A percentile compares a stretch with the other conserved stretches of the same genome.
These are phyloP conservation scores for Trichoderma polysporum DNA, from an alignment of 2,329 filamentous ascomycete species.

Conservation along the genomic window DNA sequence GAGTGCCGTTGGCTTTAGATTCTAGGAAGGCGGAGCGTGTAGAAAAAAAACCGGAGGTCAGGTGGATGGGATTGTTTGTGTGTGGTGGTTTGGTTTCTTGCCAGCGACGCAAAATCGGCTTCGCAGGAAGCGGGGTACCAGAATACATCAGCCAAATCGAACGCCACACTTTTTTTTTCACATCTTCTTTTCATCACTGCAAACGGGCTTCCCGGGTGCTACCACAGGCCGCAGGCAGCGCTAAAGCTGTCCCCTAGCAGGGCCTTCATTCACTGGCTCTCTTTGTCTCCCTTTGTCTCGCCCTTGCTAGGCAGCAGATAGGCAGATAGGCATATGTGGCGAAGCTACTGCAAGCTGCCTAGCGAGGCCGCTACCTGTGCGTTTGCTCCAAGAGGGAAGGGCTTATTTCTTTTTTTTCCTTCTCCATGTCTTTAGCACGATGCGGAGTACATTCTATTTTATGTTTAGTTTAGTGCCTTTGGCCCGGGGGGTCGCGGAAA, in stretches of 20 bases:
- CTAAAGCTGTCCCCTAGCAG: neutral
- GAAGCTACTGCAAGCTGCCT: conserved; percentile 16
- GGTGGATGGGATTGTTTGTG: conserved; percentile 6
- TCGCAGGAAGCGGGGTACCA: conserved; percentile 22
- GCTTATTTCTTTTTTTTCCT: neutral
- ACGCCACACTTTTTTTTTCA: conserved; percentile 20
- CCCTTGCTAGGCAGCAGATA: neutral
- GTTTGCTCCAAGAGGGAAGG: neutral
- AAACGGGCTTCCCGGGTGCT: conserved; percentile 8
- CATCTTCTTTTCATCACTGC: neutral
- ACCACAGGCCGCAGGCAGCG: neutral
- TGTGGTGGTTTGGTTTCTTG: conserved; percentile 21
- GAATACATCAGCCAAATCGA: conserved; percentile 15
- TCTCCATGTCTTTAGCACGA: conserved; percentile 9
- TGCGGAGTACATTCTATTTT: conserved; percentile 11
- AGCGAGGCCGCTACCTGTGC: neutral
- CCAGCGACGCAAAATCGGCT: conserved; percentile 23
- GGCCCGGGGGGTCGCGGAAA: conserved; percentile 1
- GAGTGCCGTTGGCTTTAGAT: conserved; percentile 8
- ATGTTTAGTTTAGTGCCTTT: neutral
- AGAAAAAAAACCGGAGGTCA: conserved; percentile 1
- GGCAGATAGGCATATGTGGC: conserved; percentile 16
- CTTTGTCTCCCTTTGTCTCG: neutral
- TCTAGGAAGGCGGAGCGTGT: conserved; percentile 1
- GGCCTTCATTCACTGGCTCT: neutral